Base-by-base conservation (phyloP, 768 basidiomycete species). In the Amanita rimosa region DNA sequence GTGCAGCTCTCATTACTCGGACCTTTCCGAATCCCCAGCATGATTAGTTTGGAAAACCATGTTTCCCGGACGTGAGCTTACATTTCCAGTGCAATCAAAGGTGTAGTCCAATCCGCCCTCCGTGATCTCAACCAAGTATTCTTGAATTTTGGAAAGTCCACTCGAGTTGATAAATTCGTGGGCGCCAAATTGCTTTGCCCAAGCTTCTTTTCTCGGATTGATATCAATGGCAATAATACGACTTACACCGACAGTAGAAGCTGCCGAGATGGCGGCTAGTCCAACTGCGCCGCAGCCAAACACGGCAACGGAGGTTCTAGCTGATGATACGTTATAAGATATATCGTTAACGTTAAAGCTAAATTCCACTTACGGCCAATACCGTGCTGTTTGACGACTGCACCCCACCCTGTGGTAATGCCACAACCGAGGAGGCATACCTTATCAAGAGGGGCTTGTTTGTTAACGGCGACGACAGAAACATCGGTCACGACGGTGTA, bases 401-500 rank as follows among this genome's bases (percentile, higher is more conserved):
- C 87, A 48, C 95, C 94, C 89, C 92, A 98, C 14, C 94, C 94
- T n/a, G 94, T 97, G 31, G 94, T 95, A 64, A 98, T 95, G 55
- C 93, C 93, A 53, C 90, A 92, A 4, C 95, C 95, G 11, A 99
- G 80, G 27, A 99, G 75, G 67, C 96, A 98, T n/a, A 94, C 91
- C 60, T 92, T 96, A 24, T 97, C 86, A 11, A 99, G 76, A 7
- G 92, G 91, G 1, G 96, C 96, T 52, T 76, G 70, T 52, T 78
- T 74, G 68, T 83, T 82, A 52, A 99, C 83, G 13, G 90, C 81
- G 46, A 98, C 96, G 21, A 99, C 88, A 16, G 94, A 98, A 39
- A 93, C 93, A 55, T 99, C 93, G 40, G 92, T 88, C 2, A 99
- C 92, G 51, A 99, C 96, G 6, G 96, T 96, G 72, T 98, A 99